phyloP scores from a whole-genome alignment of 805 yeast species.

The Saturnispora ahearnii region DNA sequence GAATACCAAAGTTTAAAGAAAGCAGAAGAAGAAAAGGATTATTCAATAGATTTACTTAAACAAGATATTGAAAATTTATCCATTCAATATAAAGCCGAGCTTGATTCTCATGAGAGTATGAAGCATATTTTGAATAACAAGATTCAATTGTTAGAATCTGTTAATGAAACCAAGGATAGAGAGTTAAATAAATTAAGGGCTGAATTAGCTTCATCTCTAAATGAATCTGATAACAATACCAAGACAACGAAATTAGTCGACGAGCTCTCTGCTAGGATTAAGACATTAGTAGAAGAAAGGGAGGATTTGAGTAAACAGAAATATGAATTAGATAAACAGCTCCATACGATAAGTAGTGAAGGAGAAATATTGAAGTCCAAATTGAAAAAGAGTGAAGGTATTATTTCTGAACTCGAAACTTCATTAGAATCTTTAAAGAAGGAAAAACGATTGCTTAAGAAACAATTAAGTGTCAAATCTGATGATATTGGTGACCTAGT shows the following conservation, averaged over 20 bases:
- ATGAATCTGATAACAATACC: background rate
- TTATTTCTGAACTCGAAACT: slow-evolving; percentile 17
- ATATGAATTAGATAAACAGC: background rate
- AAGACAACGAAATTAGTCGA: slow-evolving; percentile 2
- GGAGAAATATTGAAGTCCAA: background rate
- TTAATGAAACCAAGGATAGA: slow-evolving; percentile 11
- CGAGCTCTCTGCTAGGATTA: slow-evolving; percentile 9
- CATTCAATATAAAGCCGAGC: slow-evolving; percentile 25
- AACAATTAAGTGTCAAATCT: slow-evolving; percentile 4
- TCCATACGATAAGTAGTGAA: background rate
- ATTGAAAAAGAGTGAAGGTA: background rate
- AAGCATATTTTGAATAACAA: slow-evolving; percentile 11
- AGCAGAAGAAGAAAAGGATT: background rate
- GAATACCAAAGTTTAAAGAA: slow-evolving; percentile 11
- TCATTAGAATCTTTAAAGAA: background rate
- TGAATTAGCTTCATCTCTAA: slow-evolving; percentile 1
- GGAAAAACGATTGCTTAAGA: slow-evolving; percentile 1
- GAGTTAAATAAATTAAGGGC: slow-evolving; percentile 4
- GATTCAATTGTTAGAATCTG: slow-evolving; percentile 13
- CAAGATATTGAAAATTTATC: slow-evolving; percentile 33
- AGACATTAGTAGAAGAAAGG: background rate
- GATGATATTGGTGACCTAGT: slow-evolving; percentile 6
- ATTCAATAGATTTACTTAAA: slow-evolving; percentile 12
- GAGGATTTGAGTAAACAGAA: slow-evolving; percentile 1
- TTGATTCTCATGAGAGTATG: slow-evolving; percentile 18